Base-by-base conservation (phyloP, 441 rosid genomes). In the Eutrema salsugineum region DNA sequence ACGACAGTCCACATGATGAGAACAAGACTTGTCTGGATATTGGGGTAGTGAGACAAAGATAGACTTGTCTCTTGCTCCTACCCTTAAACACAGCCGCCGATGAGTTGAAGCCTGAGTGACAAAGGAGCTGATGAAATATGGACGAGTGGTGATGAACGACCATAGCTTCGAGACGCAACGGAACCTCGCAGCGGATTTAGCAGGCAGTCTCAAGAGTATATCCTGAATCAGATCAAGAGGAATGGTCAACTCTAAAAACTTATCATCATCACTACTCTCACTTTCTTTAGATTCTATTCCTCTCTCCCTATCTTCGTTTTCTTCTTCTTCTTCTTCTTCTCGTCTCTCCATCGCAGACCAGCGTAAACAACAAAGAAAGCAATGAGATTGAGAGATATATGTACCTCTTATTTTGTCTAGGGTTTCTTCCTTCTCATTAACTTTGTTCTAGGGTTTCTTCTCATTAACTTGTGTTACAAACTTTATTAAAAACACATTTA, bases 161-260 rank as follows among this genome's bases (percentile, higher is more conserved):
- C 59, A 65, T 33, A 19, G 58, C 70, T 65, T 65, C 49, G 59
- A 65, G 5, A 66, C 49, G 24, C 22, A 22, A 35, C 47, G 70
- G 14, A n/a, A 66, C 44, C 61, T 51, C 32, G 11, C 61, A 7
- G 11, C n/a, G 11, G 49, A 50, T 51, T 50, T 66, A 19, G 39
- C 60, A 11, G 61, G 50, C 22, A 66, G 49, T 51, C 49, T 50
- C 33, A 38, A 66, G 50, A 66, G 38, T 51, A 66, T 24, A 2
- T 66, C 38, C 0, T 1, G 15, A 10, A 5, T 66, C 10, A 66
- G 11, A 49, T 66, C 70, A 50, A 33, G 44, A 32, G 27, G 54
- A 40, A 40, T n/a, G n/a, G n/a, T 16, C 8, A 17, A 2, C 62
- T 56, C 61, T 3, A 16, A 16, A 16, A 8, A 33, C 42, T 56